phyloP scores from a whole-genome alignment of 352 stramenopile species.

The Hyphochytrium catenoides region DNA sequence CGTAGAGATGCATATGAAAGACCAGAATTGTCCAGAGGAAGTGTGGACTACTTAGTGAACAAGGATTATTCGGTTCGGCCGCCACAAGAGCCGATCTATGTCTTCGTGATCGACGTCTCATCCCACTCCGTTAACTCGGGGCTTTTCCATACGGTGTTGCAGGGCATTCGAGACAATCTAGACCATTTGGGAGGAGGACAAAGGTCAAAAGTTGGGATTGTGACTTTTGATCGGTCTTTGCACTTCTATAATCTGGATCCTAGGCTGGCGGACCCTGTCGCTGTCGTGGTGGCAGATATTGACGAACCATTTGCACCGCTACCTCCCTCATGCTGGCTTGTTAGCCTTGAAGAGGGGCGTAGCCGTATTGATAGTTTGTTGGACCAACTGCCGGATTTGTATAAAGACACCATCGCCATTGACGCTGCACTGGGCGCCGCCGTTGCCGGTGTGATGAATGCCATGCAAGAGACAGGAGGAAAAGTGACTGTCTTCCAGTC shows the following conservation, averaged over 20 bases:
- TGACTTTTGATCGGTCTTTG: slow-evolving; percentile 51
- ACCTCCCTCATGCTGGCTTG: slow-evolving; percentile 39
- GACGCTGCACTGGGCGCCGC: slow-evolving; percentile 29
- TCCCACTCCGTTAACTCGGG: slow-evolving; percentile 50
- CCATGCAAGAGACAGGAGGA: slow-evolving; percentile 44
- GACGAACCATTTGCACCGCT: slow-evolving; percentile 44
- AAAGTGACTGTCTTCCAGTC: slow-evolving; percentile 45
- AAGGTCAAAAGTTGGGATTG: slow-evolving; percentile 60
- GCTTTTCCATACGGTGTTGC: slow-evolving; percentile 24
- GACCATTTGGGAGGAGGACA: slow-evolving; percentile 41
- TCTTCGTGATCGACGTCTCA: slow-evolving; percentile 63
- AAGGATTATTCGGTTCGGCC: slow-evolving; percentile 47
- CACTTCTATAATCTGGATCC: slow-evolving; percentile 64
- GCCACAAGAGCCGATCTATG: slow-evolving; percentile 52
- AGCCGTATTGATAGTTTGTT: too few relatives aligned
- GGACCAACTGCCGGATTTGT: too few relatives aligned
- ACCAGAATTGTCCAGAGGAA: slow-evolving; percentile 42
- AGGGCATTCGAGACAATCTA: slow-evolving; percentile 48
- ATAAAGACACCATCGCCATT: slow-evolving; percentile 41
- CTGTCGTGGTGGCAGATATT: slow-evolving; percentile 46
- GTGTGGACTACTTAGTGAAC: slow-evolving; percentile 57
- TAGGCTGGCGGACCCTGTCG: slow-evolving; percentile 24
- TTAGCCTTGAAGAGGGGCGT: slow-evolving; percentile 57
- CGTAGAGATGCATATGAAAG: slow-evolving; percentile 49
- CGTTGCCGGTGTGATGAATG: slow-evolving; percentile 9